Percentiles rank a stretch among this genome's conserved stretches.
Conservation (phyloP, 371 early-diverging fungal species). For the Mortierella sp. region DNA sequence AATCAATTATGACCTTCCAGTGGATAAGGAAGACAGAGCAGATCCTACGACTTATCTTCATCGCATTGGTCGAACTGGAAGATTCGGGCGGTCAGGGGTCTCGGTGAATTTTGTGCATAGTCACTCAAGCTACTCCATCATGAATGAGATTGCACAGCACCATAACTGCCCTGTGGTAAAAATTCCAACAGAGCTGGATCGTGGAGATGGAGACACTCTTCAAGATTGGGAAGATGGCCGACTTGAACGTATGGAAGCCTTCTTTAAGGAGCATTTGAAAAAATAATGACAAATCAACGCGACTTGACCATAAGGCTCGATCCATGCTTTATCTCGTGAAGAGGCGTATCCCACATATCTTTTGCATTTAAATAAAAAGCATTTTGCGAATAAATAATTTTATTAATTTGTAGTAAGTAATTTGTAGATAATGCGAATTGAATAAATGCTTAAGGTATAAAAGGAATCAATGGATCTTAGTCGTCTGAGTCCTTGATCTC, state of each 20-base stretch:
- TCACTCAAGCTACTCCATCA: constrained; percentile 67
- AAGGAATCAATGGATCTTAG: background rate
- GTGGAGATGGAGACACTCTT: constrained; percentile 74
- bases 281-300: background rate
- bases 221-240: constrained; percentile 62
- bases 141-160: constrained; percentile 76
- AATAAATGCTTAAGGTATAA: background rate
- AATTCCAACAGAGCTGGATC: constrained; percentile 79
- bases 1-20: constrained; percentile 97
- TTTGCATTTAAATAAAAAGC: too few species aligned
- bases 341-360: too few species aligned
- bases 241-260: constrained; percentile 28
- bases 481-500: constrained; percentile 40
- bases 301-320: too few species aligned
- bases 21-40: constrained; percentile 62
- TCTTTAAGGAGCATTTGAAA: constrained; percentile 26
- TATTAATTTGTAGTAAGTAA: too few species aligned
- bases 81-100: constrained; percentile 97
- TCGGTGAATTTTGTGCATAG: constrained; percentile 96
- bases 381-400: too few species aligned
- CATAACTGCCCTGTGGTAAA: constrained; percentile 77
- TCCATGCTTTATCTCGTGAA: too few species aligned
- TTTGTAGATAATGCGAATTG: background rate
- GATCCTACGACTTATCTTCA: constrained; percentile 97
- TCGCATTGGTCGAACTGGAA: constrained; percentile 98